phyloP scores from a whole-genome alignment of 163 green algal species.

The Prototheca cutis region DNA sequence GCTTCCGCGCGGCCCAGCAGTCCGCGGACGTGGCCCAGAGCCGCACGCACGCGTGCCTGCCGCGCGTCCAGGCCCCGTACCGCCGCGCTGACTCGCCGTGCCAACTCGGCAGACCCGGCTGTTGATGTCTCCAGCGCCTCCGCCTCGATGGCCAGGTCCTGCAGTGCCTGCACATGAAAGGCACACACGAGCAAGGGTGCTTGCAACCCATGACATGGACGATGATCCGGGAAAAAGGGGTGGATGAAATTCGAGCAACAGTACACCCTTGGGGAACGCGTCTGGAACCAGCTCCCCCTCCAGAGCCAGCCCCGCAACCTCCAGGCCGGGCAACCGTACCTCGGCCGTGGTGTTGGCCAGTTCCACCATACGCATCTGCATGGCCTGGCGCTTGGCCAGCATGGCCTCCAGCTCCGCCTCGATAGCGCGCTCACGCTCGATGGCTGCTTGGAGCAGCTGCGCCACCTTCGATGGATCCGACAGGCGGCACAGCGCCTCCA shows the following conservation, averaged over 20 bases:
- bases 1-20: constrained; percentile 71
- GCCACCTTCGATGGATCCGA: constrained; percentile 42
- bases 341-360: constrained; percentile 39
- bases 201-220: background rate
- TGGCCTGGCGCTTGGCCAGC: constrained; percentile 39
- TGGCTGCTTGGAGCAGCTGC: constrained; percentile 64
- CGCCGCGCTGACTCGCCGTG: constrained; percentile 72
- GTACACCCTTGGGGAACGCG: too few relatives aligned
- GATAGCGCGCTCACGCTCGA: constrained; percentile 63
- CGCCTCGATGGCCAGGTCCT: constrained; percentile 68
- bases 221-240: too few relatives aligned
- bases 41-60: constrained; percentile 51
- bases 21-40: constrained; percentile 61
- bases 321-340: too few relatives aligned
- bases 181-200: background rate
- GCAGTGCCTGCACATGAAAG: constrained; percentile 49
- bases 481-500: constrained; percentile 38
- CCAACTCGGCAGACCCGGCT: constrained; percentile 56
- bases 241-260: too few relatives aligned
- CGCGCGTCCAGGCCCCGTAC: constrained; percentile 68
- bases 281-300: too few relatives aligned
- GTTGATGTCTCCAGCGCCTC: constrained; percentile 65
- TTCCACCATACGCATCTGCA: constrained; percentile 33
- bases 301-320: too few relatives aligned
- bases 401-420: constrained; percentile 74